Evolutionary conservation across 768 basidiomycete genomes (phyloP).

Genomic region (Leucosporidium creatinivorum): DNA sequence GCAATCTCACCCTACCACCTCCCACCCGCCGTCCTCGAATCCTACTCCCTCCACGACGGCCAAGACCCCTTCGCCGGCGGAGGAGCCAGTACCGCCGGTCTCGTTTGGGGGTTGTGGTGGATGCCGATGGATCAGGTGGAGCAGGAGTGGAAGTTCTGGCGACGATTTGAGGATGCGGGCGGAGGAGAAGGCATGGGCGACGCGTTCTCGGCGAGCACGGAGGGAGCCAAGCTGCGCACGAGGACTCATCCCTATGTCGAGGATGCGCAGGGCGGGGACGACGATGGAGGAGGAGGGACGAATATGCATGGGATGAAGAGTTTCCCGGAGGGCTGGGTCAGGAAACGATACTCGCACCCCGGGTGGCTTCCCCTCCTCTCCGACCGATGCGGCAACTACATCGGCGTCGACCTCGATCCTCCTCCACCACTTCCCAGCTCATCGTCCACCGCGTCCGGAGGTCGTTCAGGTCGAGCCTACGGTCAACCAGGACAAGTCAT

Average conservation of each 20-base stretch:
- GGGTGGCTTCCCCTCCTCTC: constrained; percentile 95
- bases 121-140: constrained; percentile 86
- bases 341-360: constrained; percentile 78
- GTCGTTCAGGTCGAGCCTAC: constrained; percentile 44
- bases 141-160: constrained; percentile 94
- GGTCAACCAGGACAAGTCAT: constrained; percentile 78
- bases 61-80: constrained; percentile 74
- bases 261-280: constrained; percentile 2
- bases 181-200: constrained; percentile 66
- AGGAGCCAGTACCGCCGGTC: constrained; percentile 63
- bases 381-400: constrained; percentile 91
- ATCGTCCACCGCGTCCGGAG: background rate
- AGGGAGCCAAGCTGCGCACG: background rate
- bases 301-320: constrained; percentile 62
- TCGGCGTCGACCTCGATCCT: constrained; percentile 90
- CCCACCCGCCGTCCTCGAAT: constrained; percentile 81
- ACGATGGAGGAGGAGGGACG: constrained; percentile 10
- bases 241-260: constrained; percentile 7
- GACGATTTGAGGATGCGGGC: constrained; percentile 84
- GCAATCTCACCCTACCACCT: constrained; percentile 58
- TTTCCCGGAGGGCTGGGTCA: constrained; percentile 82
- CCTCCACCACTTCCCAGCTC: constrained; percentile 12
- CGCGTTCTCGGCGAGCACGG: constrained; percentile 49
- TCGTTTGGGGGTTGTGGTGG: constrained; percentile 92
- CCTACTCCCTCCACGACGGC: constrained; percentile 78